These are phyloP conservation scores for Dioszegia hungarica DNA, from an alignment of 768 basidiomycete species.

Conservation along the genomic window DNA sequence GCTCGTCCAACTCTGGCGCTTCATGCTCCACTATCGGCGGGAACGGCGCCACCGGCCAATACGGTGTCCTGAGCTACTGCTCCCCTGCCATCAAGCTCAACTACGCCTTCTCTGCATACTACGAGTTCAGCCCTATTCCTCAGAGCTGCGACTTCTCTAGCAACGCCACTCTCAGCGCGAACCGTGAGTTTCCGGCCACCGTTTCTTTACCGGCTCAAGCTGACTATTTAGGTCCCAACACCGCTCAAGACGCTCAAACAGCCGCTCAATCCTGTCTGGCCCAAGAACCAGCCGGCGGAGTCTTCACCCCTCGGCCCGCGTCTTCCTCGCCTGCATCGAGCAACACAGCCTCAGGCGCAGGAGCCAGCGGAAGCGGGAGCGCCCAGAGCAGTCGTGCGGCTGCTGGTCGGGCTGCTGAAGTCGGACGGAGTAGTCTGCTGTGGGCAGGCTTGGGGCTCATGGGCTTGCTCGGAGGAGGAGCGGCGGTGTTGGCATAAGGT, in stretches of 20 bases:
- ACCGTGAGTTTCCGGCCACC: constrained; percentile 26
- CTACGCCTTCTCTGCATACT: constrained; percentile 75
- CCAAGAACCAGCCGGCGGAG: constrained; percentile 37
- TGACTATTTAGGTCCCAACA: constrained; percentile 38
- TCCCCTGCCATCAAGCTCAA: constrained; percentile 78
- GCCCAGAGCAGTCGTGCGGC: constrained; percentile 3
- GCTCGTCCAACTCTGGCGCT: constrained; percentile 53
- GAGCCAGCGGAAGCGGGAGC: background rate
- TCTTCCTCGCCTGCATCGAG: constrained; percentile 1
- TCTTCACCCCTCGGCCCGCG: constrained; percentile 29
- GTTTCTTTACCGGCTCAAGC: background rate
- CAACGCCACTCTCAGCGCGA: constrained; percentile 63
- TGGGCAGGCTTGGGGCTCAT: background rate
- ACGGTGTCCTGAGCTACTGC: constrained; percentile 71
- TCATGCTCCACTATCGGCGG: constrained; percentile 65
- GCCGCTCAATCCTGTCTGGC: constrained; percentile 43
- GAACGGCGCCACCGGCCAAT: constrained; percentile 67
- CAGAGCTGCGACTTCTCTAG: constrained; percentile 74
- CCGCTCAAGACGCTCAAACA: constrained; percentile 41
- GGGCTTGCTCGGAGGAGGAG: background rate
- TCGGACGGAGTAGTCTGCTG: background rate
- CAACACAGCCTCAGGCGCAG: background rate
- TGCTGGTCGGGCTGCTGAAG: background rate
- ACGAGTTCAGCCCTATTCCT: constrained; percentile 60
- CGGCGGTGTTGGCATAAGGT: background rate